Evolutionary conservation across 108 stramenopile species (phyloP).

Genomic region (Seminavis robusta): DNA sequence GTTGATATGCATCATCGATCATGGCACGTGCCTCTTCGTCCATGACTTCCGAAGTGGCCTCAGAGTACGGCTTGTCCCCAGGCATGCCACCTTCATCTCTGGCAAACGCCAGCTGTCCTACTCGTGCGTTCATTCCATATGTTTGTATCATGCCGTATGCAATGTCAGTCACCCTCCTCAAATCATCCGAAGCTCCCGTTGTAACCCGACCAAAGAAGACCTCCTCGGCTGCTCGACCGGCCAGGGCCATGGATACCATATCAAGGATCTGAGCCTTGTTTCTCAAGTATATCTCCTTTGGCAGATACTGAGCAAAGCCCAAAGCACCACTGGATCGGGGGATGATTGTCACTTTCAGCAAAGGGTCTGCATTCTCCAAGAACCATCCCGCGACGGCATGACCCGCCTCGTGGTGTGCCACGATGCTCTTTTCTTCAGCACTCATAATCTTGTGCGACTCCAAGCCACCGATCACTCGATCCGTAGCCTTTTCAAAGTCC

Average conservation of each 20-base stretch:
- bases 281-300: conserved; percentile 87
- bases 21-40: conserved; percentile 92
- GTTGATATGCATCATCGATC: conserved; percentile 86
- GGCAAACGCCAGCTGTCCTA: conserved; percentile 94
- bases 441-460: conserved; percentile 93
- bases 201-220: conserved; percentile 93
- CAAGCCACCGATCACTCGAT: conserved; percentile 96
- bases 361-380: conserved; percentile 94
- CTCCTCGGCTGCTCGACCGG: conserved; percentile 93
- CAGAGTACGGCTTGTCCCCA: conserved; percentile 90
- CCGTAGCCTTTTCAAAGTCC: conserved; percentile 93
- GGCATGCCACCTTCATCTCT: conserved; percentile 62
- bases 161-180: conserved; percentile 90
- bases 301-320: conserved; percentile 96
- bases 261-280: conserved; percentile 91
- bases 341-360: conserved; percentile 96
- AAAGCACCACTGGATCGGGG: conserved; percentile 89
- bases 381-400: conserved; percentile 95
- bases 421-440: conserved; percentile 81
- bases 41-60: conserved; percentile 93
- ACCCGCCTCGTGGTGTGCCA: conserved; percentile 98
- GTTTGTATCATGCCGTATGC: conserved; percentile 90
- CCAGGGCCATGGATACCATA: conserved; percentile 96
- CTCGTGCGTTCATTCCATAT: conserved; percentile 93
- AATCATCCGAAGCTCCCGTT: conserved; percentile 94